Percentiles rank a stretch among this genome's conserved stretches.
Evolutionary conservation across 768 basidiomycete genomes (phyloP).

Genomic region (Xerocomus spinulosus): DNA sequence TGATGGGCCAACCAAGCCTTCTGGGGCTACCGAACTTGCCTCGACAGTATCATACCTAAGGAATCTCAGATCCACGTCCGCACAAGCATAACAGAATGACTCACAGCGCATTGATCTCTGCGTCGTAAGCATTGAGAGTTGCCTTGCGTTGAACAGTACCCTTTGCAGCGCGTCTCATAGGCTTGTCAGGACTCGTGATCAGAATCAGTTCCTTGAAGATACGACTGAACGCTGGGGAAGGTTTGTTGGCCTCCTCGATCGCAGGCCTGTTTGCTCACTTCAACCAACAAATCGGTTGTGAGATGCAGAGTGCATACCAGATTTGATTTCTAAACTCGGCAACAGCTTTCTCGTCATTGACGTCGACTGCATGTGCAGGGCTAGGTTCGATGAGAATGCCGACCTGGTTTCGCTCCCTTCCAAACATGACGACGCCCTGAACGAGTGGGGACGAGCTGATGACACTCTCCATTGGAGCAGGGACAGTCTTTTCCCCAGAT

Average conservation of each 20-base stretch:
- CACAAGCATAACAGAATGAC: not conserved
- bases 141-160: conserved; percentile 21
- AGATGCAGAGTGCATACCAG: conserved; percentile 19
- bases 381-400: conserved; percentile 33
- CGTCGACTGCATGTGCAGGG: conserved; percentile 15
- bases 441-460: conserved; percentile 22
- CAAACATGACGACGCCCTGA: conserved; percentile 32
- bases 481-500: conserved; percentile 22
- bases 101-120: conserved; percentile 25
- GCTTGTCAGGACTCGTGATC: conserved; percentile 35
- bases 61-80: not conserved
- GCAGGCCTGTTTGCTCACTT: conserved; percentile 26
- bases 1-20: conserved; percentile 1
- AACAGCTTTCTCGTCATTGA: conserved; percentile 19
- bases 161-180: conserved; percentile 36
- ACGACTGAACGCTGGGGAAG: conserved; percentile 36
- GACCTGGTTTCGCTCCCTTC: conserved; percentile 28
- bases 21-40: not conserved
- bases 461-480: conserved; percentile 24
- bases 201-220: conserved; percentile 53
- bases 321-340: conserved; percentile 28
- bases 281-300: not conserved
- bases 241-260: conserved; percentile 39
- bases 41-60: conserved; percentile 6
- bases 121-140: conserved; percentile 18